Conservation (phyloP, 805 yeast genomes). For the Kodamaea hsintzibuensis region DNA sequence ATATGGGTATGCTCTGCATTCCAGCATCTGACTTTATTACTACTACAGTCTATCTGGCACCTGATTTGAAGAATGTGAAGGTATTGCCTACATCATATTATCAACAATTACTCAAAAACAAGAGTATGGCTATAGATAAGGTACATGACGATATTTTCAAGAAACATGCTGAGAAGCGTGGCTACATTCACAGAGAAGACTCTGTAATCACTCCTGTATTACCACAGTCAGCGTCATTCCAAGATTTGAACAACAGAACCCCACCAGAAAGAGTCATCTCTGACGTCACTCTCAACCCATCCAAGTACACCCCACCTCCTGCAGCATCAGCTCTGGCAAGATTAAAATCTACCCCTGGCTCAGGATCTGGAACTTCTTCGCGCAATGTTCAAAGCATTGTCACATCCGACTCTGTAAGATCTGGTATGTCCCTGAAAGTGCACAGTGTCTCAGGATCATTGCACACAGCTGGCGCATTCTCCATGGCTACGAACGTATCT, state of each 20-base stretch:
- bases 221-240: constrained; percentile 19
- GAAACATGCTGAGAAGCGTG: constrained; percentile 50
- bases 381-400: constrained; percentile 9
- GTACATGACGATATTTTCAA: constrained; percentile 46
- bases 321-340: constrained; percentile 11
- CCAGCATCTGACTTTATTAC: constrained; percentile 63
- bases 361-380: constrained; percentile 7
- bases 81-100: constrained; percentile 67
- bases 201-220: constrained; percentile 22
- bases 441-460: constrained; percentile 34
- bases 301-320: constrained; percentile 24
- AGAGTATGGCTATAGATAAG: constrained; percentile 46
- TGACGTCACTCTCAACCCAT: constrained; percentile 17
- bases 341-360: constrained; percentile 12
- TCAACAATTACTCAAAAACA: constrained; percentile 45
- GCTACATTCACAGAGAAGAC: constrained; percentile 35
- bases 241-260: constrained; percentile 10
- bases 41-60: constrained; percentile 56
- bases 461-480: constrained; percentile 33
- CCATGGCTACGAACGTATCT: constrained; percentile 63
- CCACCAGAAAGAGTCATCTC: constrained; percentile 17
- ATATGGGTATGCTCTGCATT: constrained; percentile 49
- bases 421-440: constrained; percentile 29
- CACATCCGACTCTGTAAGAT: constrained; percentile 21
- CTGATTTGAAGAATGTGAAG: constrained; percentile 58